Conservation (phyloP, 2,329 filamentous ascomycete genomes). For the Aaosphaeria pasadenensis region DNA sequence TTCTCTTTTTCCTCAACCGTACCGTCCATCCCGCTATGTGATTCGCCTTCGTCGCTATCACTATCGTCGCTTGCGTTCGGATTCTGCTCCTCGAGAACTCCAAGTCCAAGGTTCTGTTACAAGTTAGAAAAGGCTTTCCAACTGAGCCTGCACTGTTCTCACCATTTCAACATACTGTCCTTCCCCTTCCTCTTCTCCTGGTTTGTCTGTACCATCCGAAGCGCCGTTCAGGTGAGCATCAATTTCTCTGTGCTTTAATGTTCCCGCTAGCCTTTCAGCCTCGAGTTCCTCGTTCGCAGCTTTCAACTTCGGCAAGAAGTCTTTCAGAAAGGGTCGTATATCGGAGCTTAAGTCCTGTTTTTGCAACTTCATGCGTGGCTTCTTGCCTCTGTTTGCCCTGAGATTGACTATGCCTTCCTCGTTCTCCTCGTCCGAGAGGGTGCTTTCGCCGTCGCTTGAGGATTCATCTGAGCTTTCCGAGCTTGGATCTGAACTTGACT, state of each 20-base stretch:
- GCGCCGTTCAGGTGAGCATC: conserved; percentile 11
- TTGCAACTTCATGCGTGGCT: conserved; percentile 28
- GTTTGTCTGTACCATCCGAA: too few relatives aligned
- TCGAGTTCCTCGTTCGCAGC: conserved; percentile 45
- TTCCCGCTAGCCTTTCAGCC: conserved; percentile 37
- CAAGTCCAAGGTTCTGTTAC: conserved; percentile 41
- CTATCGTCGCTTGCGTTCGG: conserved; percentile 17
- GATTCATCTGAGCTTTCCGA: conserved; percentile 31
- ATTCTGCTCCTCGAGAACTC: conserved; percentile 43
- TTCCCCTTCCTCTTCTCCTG: conserved; percentile 19
- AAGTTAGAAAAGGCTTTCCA: conserved; percentile 10
- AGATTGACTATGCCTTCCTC: conserved; percentile 22
- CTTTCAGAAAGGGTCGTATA: conserved; percentile 34
- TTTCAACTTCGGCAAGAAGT: conserved; percentile 42
- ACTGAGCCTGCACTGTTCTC: conserved; percentile 3
- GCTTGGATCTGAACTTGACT: conserved; percentile 38
- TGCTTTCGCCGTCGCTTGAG: conserved; percentile 14
- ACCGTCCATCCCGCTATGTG: background rate
- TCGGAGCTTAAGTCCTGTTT: conserved; percentile 24
- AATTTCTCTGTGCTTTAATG: conserved; percentile 33
- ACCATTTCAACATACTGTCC: conserved; percentile 43
- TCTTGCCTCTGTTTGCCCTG: conserved; percentile 26
- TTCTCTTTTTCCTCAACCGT: conserved; percentile 13
- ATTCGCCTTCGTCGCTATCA: conserved; percentile 17
- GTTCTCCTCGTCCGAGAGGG: conserved; percentile 8